phyloP scores from a whole-genome alignment of 2,329 filamentous ascomycete genomes.

The Ilyonectria destructans region DNA sequence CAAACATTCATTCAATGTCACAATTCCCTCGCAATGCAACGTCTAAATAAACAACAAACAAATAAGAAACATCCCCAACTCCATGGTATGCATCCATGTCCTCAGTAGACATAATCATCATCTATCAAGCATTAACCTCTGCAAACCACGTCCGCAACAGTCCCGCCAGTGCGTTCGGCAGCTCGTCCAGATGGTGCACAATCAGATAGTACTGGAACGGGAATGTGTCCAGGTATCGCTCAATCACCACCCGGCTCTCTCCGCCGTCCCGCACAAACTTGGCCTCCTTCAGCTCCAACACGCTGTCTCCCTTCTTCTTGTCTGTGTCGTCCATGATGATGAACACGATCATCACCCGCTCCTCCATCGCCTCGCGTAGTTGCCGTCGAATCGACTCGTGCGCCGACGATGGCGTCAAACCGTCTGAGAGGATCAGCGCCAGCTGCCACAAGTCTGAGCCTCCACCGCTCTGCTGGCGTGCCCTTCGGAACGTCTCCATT shows the following conservation, averaged over 20 bases:
- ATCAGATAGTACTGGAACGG: slow-evolving; percentile 98
- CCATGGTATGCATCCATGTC: slow-evolving; percentile 6
- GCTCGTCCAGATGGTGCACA: slow-evolving; percentile 90
- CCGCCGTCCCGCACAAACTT: slow-evolving; percentile 81
- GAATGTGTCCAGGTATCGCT: slow-evolving; percentile 94
- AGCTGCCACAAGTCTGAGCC: slow-evolving; percentile 92
- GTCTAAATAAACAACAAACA: neutral
- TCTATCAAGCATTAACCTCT: slow-evolving; percentile 68
- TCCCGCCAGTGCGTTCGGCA: slow-evolving; percentile 89
- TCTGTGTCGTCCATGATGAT: slow-evolving; percentile 87
- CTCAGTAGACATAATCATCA: neutral
- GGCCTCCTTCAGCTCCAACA: slow-evolving; percentile 91
- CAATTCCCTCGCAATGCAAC: neutral
- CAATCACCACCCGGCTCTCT: slow-evolving; percentile 82
- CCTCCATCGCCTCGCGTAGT: slow-evolving; percentile 89
- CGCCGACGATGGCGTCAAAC: slow-evolving; percentile 85
- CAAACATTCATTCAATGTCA: neutral
- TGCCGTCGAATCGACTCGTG: slow-evolving; percentile 88
- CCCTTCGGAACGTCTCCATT: slow-evolving; percentile 86
- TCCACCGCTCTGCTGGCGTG: slow-evolving; percentile 73
- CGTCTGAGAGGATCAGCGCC: slow-evolving; percentile 93
- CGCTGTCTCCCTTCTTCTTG: slow-evolving; percentile 72
- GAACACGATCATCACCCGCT: slow-evolving; percentile 98
- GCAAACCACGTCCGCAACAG: slow-evolving; percentile 97
- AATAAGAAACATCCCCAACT: neutral